Base-by-base conservation (phyloP, 2,329 filamentous ascomycete genomes). In the Colletotrichum sidae region DNA sequence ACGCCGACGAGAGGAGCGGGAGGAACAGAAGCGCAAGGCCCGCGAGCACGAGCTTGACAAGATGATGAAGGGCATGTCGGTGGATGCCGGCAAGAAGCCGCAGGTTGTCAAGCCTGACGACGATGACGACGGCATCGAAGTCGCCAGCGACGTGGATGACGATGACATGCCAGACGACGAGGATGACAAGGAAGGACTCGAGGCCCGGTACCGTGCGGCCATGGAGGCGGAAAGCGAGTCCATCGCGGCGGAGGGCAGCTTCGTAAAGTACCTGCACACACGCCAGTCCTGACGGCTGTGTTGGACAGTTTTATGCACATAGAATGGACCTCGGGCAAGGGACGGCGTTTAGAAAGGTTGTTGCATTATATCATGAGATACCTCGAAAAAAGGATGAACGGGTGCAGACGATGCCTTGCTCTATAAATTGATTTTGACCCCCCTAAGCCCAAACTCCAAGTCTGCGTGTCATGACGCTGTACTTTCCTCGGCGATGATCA, bases 31-130 rank as follows among this genome's bases (percentile, higher is more conserved):
- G 81, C 84, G 88, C 67, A 86, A 86, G 64, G 80, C 87, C 35
- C 85, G 94, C 50, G 90, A 97, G 72, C 88, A 90, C 73, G 94
- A 99, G 76, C 80, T 99, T 35, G 92, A 92, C 67, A 94, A 93
- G 81, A 88, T 99, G 83, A 97, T 99, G 94, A 91, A 91, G 75
- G 95, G 96, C 71, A 97, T 99, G 92, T 82, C 82, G 2, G 83
- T 86, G 69, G 78, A 76, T 10, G 72, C 71, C 10, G 75, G 70
- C 9, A 66, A 68, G 51, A 64, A 63, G 37, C 69, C 71, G 39
- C 60, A 68, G 39, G 68, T 68, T 8, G 72, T 73, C 25, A 70
- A 79, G 50, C 79, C 80, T 15, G 76, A 83, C 73, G 67, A 81
- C 72, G 81, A 83, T 60, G 79, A 77, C 39, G 77, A 83, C 51